Evolutionary conservation across 768 basidiomycete genomes (phyloP).

Genomic region (Paxillus ammoniavirescens): DNA sequence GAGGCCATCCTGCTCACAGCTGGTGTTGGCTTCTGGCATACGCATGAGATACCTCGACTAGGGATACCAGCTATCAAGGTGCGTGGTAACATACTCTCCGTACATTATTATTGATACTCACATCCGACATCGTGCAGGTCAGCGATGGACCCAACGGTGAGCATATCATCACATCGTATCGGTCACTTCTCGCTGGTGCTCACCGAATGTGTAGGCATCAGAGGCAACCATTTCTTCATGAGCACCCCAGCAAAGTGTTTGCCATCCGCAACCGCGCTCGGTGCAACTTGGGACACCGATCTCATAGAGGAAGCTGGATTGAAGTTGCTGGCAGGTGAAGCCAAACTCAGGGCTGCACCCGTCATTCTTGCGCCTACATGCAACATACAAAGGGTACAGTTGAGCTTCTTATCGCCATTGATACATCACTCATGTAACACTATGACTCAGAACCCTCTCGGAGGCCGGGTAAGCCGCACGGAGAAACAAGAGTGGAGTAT

Average conservation of each 20-base stretch:
- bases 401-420: slow-evolving; percentile 11
- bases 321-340: slow-evolving; percentile 67
- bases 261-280: slow-evolving; percentile 71
- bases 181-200: background rate
- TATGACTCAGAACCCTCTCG: slow-evolving; percentile 56
- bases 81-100: slow-evolving; percentile 9
- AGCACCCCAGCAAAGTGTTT: slow-evolving; percentile 78
- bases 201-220: slow-evolving; percentile 33
- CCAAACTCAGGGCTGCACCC: slow-evolving; percentile 67
- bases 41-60: slow-evolving; percentile 59
- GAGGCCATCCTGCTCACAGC: slow-evolving; percentile 73
- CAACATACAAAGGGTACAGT: slow-evolving; percentile 72
- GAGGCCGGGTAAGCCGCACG: slow-evolving; percentile 51
- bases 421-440: background rate
- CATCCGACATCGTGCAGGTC: slow-evolving; percentile 39
- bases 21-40: slow-evolving; percentile 80
- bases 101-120: background rate
- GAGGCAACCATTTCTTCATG: slow-evolving; percentile 81
- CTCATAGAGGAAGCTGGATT: slow-evolving; percentile 62
- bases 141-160: slow-evolving; percentile 79
- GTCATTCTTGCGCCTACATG: slow-evolving; percentile 78
- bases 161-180: slow-evolving; percentile 12
- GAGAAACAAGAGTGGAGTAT: background rate
- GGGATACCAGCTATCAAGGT: slow-evolving; percentile 73
- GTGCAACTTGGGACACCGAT: slow-evolving; percentile 69